phyloP scores from a whole-genome alignment of 345 rosid genomes.

The Populus davidiana region DNA sequence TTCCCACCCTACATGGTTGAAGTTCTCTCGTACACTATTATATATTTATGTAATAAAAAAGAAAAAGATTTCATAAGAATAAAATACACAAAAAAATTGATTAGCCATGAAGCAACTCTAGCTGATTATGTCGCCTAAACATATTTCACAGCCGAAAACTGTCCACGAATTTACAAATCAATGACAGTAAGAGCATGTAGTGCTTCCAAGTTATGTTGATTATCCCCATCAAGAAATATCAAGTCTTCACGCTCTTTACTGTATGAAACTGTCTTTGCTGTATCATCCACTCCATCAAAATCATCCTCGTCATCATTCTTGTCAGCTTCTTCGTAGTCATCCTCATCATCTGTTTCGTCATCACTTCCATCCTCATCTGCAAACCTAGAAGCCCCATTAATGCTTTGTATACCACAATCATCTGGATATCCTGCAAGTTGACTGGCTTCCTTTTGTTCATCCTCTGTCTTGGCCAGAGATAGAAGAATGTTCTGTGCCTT shows the following conservation, averaged over 20 bases:
- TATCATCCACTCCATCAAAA: neutral
- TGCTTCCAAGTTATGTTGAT: conserved; percentile 8
- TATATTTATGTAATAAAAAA: too few relatives aligned
- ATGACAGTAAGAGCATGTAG: neutral
- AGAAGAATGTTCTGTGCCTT: conserved; percentile 84
- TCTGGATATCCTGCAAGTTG: conserved; percentile 43
- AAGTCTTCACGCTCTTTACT: neutral
- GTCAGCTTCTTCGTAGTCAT: neutral
- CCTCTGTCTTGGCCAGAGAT: conserved; percentile 66
- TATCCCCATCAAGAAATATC: neutral
- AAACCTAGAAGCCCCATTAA: conserved; percentile 24
- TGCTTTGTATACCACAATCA: conserved; percentile 13
- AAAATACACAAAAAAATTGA: too few relatives aligned
- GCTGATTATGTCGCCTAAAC: too few relatives aligned
- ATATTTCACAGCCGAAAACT: too few relatives aligned
- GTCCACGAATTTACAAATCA: neutral
- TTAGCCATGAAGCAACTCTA: too few relatives aligned
- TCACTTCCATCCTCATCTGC: conserved; percentile 39
- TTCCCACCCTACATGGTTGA: too few relatives aligned
- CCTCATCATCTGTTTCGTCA: conserved; percentile 7
- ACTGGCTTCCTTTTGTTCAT: conserved; percentile 65
- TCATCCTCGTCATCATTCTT: neutral
- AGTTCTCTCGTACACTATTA: too few relatives aligned
- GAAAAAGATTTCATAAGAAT: too few relatives aligned
- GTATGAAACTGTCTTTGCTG: neutral